phyloP scores from a whole-genome alignment of 2,329 filamentous ascomycete species.

The Rutstroemia sp. region DNA sequence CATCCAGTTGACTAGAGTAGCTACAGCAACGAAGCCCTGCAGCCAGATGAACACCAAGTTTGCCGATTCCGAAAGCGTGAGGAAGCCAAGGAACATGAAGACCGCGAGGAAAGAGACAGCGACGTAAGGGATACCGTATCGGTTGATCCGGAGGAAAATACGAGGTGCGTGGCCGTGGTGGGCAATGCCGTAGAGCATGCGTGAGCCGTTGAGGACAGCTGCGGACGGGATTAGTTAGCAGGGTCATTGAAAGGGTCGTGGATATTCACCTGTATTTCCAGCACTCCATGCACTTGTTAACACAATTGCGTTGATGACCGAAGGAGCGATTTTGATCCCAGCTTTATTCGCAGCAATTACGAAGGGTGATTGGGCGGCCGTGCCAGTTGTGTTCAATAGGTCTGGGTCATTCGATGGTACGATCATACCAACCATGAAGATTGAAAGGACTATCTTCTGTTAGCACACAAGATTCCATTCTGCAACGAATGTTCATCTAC shows the following conservation, averaged over 20 bases:
- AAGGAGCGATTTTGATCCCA: slow-evolving; percentile 59
- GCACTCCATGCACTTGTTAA: slow-evolving; percentile 65
- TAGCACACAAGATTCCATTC: background rate
- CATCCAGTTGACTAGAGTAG: slow-evolving; percentile 57
- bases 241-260: too few species aligned
- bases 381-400: slow-evolving; percentile 39
- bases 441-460: slow-evolving; percentile 31
- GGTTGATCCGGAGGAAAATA: slow-evolving; percentile 46
- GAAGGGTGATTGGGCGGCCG: slow-evolving; percentile 50
- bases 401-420: slow-evolving; percentile 45
- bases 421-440: slow-evolving; percentile 44
- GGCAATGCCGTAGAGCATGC: slow-evolving; percentile 54
- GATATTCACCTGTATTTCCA: slow-evolving; percentile 45
- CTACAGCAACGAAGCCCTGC: slow-evolving; percentile 52
- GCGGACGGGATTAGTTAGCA: background rate
- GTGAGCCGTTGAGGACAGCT: slow-evolving; percentile 51
- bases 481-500: background rate
- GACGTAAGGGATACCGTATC: slow-evolving; percentile 48
- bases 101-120: slow-evolving; percentile 46
- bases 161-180: slow-evolving; percentile 46
- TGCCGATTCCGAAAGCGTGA: slow-evolving; percentile 52
- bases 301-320: slow-evolving; percentile 70
- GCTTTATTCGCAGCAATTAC: slow-evolving; percentile 66
- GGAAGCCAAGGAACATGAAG: slow-evolving; percentile 58
- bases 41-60: slow-evolving; percentile 61